These are phyloP conservation scores for Pistacia atlantica DNA, from an alignment of 345 rosid species.

Conservation along the genomic window DNA sequence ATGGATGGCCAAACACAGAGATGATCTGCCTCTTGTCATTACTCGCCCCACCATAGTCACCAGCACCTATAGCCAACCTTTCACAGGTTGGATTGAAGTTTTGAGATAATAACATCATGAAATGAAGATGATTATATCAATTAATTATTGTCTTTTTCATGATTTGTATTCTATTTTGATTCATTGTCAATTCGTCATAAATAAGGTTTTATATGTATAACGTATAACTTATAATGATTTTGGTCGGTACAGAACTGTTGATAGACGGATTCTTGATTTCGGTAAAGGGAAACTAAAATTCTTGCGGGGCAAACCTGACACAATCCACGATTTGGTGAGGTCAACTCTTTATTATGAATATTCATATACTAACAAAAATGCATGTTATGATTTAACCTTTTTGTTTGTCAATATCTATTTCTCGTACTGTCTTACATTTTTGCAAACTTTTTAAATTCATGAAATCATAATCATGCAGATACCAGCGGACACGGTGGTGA, in stretches of 20 bases:
- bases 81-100: conserved; percentile 84
- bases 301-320: conserved; percentile 38
- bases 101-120: conserved; percentile 36
- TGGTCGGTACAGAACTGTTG: conserved; percentile 51
- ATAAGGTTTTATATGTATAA: neutral
- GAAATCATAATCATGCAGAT: conserved; percentile 5
- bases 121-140: neutral
- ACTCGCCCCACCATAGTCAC: conserved; percentile 66
- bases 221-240: neutral
- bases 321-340: conserved; percentile 52
- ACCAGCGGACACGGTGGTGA: conserved; percentile 26
- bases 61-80: conserved; percentile 71
- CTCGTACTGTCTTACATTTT: no score
- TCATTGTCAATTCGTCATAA: no score
- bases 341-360: neutral
- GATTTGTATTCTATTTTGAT: no score
- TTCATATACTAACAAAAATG: no score
- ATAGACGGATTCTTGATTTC: conserved; percentile 41
- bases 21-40: conserved; percentile 49
- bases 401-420: no score
- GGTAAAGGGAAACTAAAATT: conserved; percentile 52
- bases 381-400: no score
- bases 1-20: conserved; percentile 88
- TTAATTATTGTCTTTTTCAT: no score
- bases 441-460: neutral